Conservation (phyloP, 2,329 filamentous ascomycete genomes). For the Beauveria pseudobassiana region DNA sequence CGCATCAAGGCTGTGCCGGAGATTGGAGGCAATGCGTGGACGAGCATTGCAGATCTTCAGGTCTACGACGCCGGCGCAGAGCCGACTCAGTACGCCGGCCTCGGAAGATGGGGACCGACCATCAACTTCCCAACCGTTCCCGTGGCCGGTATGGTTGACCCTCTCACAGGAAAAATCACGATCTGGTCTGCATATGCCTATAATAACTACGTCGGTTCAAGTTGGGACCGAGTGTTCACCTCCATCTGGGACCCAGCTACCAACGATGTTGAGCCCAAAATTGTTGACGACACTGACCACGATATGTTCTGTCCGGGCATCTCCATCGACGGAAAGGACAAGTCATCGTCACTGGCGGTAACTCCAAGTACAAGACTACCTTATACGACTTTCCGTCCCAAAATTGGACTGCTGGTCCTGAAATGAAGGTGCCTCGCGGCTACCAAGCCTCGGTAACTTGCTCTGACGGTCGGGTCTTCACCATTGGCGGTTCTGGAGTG, state of each 20-base stretch:
- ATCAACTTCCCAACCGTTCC: conserved; percentile 30
- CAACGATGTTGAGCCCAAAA: not conserved
- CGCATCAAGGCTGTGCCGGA: conserved; percentile 23
- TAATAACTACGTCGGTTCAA: conserved; percentile 12
- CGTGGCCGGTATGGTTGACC: conserved; percentile 22
- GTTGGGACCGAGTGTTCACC: conserved; percentile 14
- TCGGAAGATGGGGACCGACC: conserved; percentile 27
- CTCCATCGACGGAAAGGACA: conserved; percentile 40
- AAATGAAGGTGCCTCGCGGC: conserved; percentile 42
- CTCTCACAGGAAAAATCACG: conserved; percentile 18
- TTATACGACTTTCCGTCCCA: conserved; percentile 35
- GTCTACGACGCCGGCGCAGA: conserved; percentile 22
- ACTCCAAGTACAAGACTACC: conserved; percentile 38
- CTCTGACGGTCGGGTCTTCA: conserved; percentile 48
- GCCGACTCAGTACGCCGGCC: conserved; percentile 14
- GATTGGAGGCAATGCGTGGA: conserved; percentile 21
- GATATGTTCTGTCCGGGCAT: conserved; percentile 54
- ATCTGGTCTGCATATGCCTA: conserved; percentile 19
- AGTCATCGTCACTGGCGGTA: conserved; percentile 48
- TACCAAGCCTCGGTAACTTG: conserved; percentile 45
- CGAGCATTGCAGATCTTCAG: conserved; percentile 26
- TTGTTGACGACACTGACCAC: conserved; percentile 34
- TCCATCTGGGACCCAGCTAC: conserved; percentile 28
- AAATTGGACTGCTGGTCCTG: conserved; percentile 29
- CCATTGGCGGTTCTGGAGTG: conserved; percentile 49